Evolutionary conservation across 169 alveolate species (phyloP).

Genomic region (Toxoplasma gondii): DNA sequence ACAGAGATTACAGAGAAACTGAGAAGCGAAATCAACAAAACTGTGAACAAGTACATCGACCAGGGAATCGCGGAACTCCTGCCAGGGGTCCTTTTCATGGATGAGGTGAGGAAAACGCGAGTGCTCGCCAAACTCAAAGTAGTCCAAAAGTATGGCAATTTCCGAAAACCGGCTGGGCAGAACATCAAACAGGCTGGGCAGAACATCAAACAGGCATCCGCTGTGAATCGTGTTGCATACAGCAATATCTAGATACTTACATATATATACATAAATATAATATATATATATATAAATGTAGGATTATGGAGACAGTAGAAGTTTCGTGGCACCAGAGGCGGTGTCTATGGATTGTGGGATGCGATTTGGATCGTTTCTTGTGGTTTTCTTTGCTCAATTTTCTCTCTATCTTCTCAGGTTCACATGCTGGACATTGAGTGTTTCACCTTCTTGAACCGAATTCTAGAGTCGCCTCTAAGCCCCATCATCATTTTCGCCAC

Average conservation of each 20-base stretch:
- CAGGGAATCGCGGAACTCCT: constrained; percentile 98
- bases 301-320: not conserved
- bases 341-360: not conserved
- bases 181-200: too few relatives aligned
- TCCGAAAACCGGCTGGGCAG: too few relatives aligned
- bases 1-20: constrained; percentile 99
- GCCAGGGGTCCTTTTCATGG: constrained; percentile 99
- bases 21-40: constrained; percentile 97
- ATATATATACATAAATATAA: not conserved
- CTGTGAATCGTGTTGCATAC: not conserved
- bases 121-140: not conserved
- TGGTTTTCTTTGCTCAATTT: too few relatives aligned
- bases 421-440: constrained; percentile 99
- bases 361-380: not conserved
- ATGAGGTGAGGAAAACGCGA: constrained; percentile 88
- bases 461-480: constrained; percentile 96
- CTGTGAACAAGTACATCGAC: constrained; percentile 94
- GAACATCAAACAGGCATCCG: not conserved
- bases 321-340: not conserved
- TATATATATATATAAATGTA: not conserved
- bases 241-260: not conserved
- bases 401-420: constrained; percentile 42
- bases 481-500: constrained; percentile 99
- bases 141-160: not conserved
- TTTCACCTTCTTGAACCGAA: constrained; percentile 97